These are phyloP conservation scores for Ascochyta pisi DNA, from an alignment of 2,329 filamentous ascomycete species.

Conservation along the genomic window DNA sequence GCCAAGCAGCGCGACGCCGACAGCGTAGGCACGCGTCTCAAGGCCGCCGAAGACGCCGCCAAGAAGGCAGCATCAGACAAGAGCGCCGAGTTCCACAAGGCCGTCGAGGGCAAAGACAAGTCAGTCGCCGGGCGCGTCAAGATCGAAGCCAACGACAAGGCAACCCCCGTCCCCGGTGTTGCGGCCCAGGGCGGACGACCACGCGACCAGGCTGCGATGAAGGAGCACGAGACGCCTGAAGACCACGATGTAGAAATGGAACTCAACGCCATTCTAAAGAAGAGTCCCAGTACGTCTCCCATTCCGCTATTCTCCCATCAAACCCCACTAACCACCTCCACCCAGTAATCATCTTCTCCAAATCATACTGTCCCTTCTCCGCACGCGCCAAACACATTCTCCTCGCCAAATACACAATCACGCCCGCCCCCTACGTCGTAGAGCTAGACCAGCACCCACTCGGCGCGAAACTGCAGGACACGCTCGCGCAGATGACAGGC, in stretches of 20 bases:
- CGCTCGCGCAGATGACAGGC: conserved; percentile 75
- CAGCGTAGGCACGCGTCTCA: conserved; percentile 66
- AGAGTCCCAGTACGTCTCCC: conserved; percentile 71
- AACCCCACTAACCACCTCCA: background rate
- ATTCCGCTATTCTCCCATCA: background rate
- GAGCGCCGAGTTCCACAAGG: conserved; percentile 55
- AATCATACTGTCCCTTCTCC: conserved; percentile 88
- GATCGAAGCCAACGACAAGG: conserved; percentile 48
- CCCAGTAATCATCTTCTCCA: conserved; percentile 92
- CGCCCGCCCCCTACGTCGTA: conserved; percentile 82
- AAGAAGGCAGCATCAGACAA: conserved; percentile 74
- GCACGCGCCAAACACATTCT: conserved; percentile 85
- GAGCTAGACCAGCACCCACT: conserved; percentile 86
- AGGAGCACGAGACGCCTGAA: conserved; percentile 61
- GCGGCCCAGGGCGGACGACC: conserved; percentile 54
- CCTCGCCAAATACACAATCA: conserved; percentile 82
- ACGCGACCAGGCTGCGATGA: conserved; percentile 48
- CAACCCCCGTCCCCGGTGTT: conserved; percentile 48
- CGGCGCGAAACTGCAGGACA: conserved; percentile 74
- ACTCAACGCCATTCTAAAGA: conserved; percentile 80
- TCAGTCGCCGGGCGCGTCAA: conserved; percentile 63
- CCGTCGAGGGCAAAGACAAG: conserved; percentile 53
- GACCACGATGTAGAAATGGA: conserved; percentile 72
- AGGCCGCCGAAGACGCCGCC: conserved; percentile 71
- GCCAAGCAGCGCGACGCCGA: conserved; percentile 59